These are phyloP conservation scores for Agroathelia rolfsii DNA, from an alignment of 1,284 basidiomycete genomes.

Conservation along the genomic window DNA sequence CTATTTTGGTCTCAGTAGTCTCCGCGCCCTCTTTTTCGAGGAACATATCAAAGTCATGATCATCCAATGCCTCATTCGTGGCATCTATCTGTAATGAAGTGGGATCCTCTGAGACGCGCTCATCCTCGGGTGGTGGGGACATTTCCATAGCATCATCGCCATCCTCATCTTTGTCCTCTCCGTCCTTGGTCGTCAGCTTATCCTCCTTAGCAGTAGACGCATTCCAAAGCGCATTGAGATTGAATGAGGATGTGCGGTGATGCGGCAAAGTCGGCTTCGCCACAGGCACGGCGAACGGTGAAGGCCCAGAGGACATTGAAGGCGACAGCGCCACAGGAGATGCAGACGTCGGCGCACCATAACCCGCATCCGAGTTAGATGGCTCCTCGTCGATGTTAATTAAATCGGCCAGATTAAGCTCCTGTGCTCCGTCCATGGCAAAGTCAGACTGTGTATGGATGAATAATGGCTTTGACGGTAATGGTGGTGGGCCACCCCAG, in stretches of 20 bases:
- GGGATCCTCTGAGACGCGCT: too few species aligned
- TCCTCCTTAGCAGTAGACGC: constrained; percentile 19
- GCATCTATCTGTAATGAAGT: too few species aligned
- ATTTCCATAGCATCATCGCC: too few species aligned
- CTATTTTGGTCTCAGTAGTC: constrained; percentile 22
- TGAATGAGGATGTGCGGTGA: constrained; percentile 45
- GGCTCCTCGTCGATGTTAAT: constrained; percentile 72
- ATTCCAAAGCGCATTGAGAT: constrained; percentile 63
- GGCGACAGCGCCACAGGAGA: constrained; percentile 14
- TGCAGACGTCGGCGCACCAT: constrained; percentile 12
- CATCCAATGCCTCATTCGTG: too few species aligned
- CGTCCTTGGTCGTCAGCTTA: constrained; percentile 59
- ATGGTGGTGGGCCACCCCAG: constrained; percentile 53
- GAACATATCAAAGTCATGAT: constrained; percentile 81
- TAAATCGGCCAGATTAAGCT: constrained; percentile 63
- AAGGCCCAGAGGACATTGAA: constrained; percentile 24
- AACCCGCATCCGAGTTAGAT: constrained; percentile 13
- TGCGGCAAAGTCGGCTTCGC: constrained; percentile 31
- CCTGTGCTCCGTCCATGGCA: constrained; percentile 32
- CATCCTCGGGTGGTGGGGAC: too few species aligned
- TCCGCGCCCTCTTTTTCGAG: constrained; percentile 48
- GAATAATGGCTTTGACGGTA: constrained; percentile 32
- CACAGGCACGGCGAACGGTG: constrained; percentile 40
- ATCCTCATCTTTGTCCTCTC: too few species aligned
- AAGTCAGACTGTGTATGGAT: constrained; percentile 28